Evolutionary conservation across 495 filamentous ascomycete genomes (phyloP).

Genomic region (Chaetomium cochliodes): DNA sequence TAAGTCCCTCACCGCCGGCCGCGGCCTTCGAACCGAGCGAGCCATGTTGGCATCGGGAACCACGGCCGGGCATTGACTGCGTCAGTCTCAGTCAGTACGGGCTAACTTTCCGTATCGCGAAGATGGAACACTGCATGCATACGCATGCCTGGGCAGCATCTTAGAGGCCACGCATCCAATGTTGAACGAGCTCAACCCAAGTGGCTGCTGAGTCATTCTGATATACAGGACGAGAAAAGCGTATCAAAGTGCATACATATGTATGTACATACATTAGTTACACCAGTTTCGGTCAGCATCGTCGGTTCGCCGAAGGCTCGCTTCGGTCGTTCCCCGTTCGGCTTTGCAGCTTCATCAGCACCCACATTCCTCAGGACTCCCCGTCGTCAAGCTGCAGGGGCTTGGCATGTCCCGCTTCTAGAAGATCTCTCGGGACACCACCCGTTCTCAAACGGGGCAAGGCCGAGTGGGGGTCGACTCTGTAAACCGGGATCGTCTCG

Average conservation of each 20-base stretch:
- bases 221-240: too few species aligned
- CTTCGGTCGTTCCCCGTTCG: neutral
- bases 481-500: neutral
- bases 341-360: neutral
- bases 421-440: conserved; percentile 10
- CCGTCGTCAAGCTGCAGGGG: neutral
- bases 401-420: conserved; percentile 17
- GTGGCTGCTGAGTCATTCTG: too few species aligned
- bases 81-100: neutral
- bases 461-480: neutral
- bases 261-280: too few species aligned
- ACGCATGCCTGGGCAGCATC: too few species aligned
- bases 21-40: neutral
- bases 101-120: neutral
- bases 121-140: neutral
- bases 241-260: neutral
- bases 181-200: too few species aligned
- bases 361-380: neutral
- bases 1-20: neutral
- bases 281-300: neutral
- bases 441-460: conserved; percentile 1
- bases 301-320: neutral
- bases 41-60: neutral
- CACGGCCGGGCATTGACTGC: neutral
- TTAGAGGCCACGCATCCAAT: too few species aligned